Evolutionary conservation across 345 rosid species (phyloP), one percentile per base, ranked within the genome.

Genomic region (Arabis hirsuta): DNA sequence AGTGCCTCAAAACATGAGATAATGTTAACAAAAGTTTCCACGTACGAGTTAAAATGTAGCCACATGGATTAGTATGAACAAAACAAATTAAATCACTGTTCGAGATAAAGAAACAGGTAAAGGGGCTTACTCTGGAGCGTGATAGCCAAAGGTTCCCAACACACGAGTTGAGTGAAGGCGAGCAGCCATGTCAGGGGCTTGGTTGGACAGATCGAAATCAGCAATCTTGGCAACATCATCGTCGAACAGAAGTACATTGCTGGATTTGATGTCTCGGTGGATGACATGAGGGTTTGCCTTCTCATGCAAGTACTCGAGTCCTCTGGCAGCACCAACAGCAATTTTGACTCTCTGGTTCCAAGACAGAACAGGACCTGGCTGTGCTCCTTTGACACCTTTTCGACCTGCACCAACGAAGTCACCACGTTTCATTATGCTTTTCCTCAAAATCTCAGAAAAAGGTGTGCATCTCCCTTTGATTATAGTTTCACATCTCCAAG

Each of bases 101-200:
- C 12, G 22, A 32, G 32, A 43, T 44, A 44, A 65, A 14, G 10
- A 41, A 66, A 41, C 29, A 74, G 5, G 50, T 22, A 57, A 31
- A 77, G 56, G 45, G 38, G 55, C 90, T 84, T 85, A 95, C 99
- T 95, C 99, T 36, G 99, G 99, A 64, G 97, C 99, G 79, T 95
- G 99, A 78, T 89, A 95, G 57, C 96, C 97, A 62, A 95, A 95
- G 75, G 91, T 95, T 72, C 99, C 97, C 38, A 91, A 84, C 55
- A 95, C 97, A 81, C 97, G 96, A 34, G 96, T 94, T 8, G 99
- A 91, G 77, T 91, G 96, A 50, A 95, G 96, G 45, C 97, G 96
- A 1, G 97, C 97, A 34, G 97, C 88, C 82, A 82, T 81, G 81
- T 91, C 97, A 48, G 96, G 99, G 69, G 96, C 96, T 87, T 91